These are phyloP conservation scores for Xylariales sp. DNA, from an alignment of 2,329 filamentous ascomycete genomes.

Conservation along the genomic window DNA sequence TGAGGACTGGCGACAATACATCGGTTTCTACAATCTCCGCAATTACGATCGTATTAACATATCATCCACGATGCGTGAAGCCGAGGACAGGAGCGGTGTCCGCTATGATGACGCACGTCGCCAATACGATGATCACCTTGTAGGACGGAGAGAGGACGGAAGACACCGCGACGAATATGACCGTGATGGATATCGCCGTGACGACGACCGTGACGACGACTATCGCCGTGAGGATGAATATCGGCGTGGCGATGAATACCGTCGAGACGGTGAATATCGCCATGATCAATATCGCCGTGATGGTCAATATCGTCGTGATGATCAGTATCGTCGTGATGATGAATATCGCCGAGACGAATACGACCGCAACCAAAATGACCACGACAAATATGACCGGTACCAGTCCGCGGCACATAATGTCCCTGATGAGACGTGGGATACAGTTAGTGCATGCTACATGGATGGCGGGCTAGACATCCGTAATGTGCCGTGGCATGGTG, in stretches of 20 bases:
- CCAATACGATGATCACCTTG: conserved; percentile 67
- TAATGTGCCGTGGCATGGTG: conserved; percentile 65
- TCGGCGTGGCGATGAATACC: no score
- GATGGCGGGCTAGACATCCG: conserved; percentile 77
- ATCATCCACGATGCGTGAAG: conserved; percentile 68
- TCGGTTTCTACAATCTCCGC: conserved; percentile 86
- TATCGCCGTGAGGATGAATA: no score
- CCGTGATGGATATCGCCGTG: no score
- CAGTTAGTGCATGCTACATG: conserved; percentile 86
- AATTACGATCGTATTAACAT: conserved; percentile 87
- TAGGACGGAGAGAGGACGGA: conserved; percentile 53
- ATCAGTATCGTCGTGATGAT: no score
- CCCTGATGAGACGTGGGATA: conserved; percentile 74
- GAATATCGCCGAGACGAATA: conserved; percentile 57
- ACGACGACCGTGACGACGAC: no score
- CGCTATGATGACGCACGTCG: conserved; percentile 74
- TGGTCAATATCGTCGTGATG: no score
- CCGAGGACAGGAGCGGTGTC: conserved; percentile 72
- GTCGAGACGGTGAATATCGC: no score
- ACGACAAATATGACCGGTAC: conserved; percentile 72
- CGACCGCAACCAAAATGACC: conserved; percentile 48
- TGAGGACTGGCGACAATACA: conserved; percentile 75
- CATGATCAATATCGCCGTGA: no score
- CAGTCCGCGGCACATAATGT: conserved; percentile 73
- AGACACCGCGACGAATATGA: conserved; percentile 61